Percentiles rank a stretch among this genome's conserved stretches.
Conservation (phyloP, 345 rosid species). For the Psidium friedrichsthalianum region DNA sequence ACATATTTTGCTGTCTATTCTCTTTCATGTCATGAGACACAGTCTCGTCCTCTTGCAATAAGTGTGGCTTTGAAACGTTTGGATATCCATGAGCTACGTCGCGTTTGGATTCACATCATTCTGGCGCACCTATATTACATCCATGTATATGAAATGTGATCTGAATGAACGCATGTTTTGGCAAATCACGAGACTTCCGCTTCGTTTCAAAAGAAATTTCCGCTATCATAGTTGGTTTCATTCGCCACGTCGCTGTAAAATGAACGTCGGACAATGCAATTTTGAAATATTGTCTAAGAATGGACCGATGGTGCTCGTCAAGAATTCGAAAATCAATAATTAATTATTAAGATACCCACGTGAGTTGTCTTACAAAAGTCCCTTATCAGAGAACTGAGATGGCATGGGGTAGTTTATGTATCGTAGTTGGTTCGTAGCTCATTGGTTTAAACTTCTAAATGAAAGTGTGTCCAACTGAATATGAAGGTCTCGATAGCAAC, state of each 20-base stretch:
- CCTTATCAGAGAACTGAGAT: too few species aligned
- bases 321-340: not conserved
- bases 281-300: not conserved
- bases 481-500: too few species aligned
- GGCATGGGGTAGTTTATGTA: too few species aligned
- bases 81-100: not conserved
- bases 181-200: not conserved
- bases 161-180: not conserved
- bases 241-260: rapidly evolving
- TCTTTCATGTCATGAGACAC: not conserved
- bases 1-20: not conserved
- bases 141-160: not conserved
- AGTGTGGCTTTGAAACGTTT: not conserved
- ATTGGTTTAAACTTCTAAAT: too few species aligned
- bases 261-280: not conserved
- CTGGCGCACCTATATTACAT: not conserved
- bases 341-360: not conserved
- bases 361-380: too few species aligned
- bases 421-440: too few species aligned
- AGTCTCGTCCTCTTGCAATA: not conserved
- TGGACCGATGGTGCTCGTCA: not conserved
- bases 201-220: not conserved
- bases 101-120: not conserved
- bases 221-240: not conserved
- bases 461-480: too few species aligned